Evolutionary conservation across 2,329 filamentous ascomycete species (phyloP).

Genomic region (Cryphonectria naterciae): DNA sequence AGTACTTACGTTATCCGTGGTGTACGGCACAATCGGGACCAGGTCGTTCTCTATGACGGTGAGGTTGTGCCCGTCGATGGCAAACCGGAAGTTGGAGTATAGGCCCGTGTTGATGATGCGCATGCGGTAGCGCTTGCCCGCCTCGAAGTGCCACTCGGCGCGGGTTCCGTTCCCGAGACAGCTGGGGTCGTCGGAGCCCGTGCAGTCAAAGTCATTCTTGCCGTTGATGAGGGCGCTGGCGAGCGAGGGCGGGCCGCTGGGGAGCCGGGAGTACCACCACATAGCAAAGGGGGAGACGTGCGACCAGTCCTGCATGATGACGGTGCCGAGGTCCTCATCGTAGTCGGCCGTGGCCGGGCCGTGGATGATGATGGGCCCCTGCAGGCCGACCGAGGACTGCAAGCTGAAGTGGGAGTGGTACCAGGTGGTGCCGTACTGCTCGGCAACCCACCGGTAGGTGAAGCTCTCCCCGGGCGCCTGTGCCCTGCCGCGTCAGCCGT

Average conservation of each 20-base stretch:
- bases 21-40: constrained; percentile 60
- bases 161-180: constrained; percentile 34
- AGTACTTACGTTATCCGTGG: constrained; percentile 44
- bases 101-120: constrained; percentile 52
- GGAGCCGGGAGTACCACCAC: constrained; percentile 21
- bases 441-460: constrained; percentile 40
- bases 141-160: constrained; percentile 34
- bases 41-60: constrained; percentile 61
- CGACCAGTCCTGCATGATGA: constrained; percentile 55
- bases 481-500: no score
- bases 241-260: background rate
- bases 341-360: constrained; percentile 50
- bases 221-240: constrained; percentile 17
- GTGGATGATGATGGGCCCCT: constrained; percentile 51
- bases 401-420: constrained; percentile 42
- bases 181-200: constrained; percentile 4
- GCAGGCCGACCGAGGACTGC: constrained; percentile 47
- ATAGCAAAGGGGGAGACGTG: constrained; percentile 35
- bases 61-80: constrained; percentile 59
- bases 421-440: constrained; percentile 43
- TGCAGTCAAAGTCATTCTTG: constrained; percentile 10
- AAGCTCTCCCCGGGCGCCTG: constrained; percentile 36
- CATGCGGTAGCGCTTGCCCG: constrained; percentile 48
- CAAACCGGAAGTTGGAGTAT: constrained; percentile 51
- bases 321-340: constrained; percentile 52